A percentile compares a stretch with the other conserved stretches of the same genome.
These are phyloP conservation scores for Dryadomyces quercus-mongolicae DNA, from an alignment of 2,329 filamentous ascomycete species.

Conservation along the genomic window DNA sequence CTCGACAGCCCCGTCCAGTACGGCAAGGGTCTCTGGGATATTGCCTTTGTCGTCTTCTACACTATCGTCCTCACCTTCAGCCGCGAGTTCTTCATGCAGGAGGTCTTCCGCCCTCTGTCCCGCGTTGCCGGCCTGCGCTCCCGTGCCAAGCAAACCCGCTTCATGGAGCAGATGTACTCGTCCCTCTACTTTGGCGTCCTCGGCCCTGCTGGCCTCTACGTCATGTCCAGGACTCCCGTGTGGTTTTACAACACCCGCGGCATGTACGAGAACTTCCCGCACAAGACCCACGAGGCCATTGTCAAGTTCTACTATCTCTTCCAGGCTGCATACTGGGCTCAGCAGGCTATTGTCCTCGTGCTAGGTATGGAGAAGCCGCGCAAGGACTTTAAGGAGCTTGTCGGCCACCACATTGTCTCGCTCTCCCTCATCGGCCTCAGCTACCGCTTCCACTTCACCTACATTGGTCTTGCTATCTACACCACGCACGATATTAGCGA, in stretches of 20 bases:
- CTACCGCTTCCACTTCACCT: conserved; percentile 94
- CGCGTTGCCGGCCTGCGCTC: conserved; percentile 55
- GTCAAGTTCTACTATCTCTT: conserved; percentile 97
- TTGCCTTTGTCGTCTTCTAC: conserved; percentile 83
- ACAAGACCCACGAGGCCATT: conserved; percentile 62
- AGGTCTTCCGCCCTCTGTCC: conserved; percentile 67
- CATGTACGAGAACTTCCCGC: conserved; percentile 86
- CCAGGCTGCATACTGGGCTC: conserved; percentile 88
- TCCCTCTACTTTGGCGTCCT: conserved; percentile 79
- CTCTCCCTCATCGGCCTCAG: conserved; percentile 71
- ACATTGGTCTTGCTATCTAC: conserved; percentile 87
- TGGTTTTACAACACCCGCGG: conserved; percentile 91
- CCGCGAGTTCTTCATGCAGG: conserved; percentile 92
- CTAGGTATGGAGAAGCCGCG: conserved; percentile 83
- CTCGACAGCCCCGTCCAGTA: conserved; percentile 51
- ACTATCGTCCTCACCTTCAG: conserved; percentile 83
- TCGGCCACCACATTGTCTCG: conserved; percentile 84
- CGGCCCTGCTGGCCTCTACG: conserved; percentile 73
- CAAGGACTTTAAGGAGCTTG: conserved; percentile 91
- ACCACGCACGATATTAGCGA: conserved; percentile 91
- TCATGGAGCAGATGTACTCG: conserved; percentile 95
- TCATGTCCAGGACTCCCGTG: conserved; percentile 82
- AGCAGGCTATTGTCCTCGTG: conserved; percentile 80
- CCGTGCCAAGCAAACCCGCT: conserved; percentile 71
- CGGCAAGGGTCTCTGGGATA: conserved; percentile 77